Evolutionary conservation across 306 rosid genomes (phyloP).

Genomic region (Cucumis melo): DNA sequence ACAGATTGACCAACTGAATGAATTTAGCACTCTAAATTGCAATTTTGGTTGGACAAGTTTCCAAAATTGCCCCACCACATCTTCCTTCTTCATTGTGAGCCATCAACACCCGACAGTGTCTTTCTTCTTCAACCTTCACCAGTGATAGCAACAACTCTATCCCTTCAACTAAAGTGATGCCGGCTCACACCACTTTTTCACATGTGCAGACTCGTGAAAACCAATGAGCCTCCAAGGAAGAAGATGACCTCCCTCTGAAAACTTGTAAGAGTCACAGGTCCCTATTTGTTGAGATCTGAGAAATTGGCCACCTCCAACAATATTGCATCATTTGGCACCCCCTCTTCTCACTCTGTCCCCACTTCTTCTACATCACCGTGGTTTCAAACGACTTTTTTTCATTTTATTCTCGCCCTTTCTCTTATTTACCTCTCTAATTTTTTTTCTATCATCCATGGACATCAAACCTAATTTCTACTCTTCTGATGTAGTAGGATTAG

Average conservation of each 20-base stretch:
- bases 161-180: neutral
- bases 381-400: neutral
- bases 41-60: neutral
- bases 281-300: neutral
- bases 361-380: neutral
- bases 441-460: neutral
- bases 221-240: neutral
- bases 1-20: neutral
- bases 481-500: too few species aligned
- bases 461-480: neutral
- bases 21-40: neutral
- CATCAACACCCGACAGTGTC: neutral
- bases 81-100: neutral
- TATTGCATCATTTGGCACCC: neutral
- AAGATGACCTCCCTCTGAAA: neutral
- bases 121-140: neutral
- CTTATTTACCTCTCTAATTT: neutral
- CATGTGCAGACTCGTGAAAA: neutral
- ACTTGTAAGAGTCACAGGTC: neutral
- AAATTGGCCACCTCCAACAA: neutral
- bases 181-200: neutral
- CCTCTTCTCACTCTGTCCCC: neutral
- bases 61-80: neutral
- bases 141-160: neutral
- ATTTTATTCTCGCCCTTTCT: neutral